Base-by-base conservation (phyloP, 192 early-diverging fungal species). In the Diversispora epigaea region DNA sequence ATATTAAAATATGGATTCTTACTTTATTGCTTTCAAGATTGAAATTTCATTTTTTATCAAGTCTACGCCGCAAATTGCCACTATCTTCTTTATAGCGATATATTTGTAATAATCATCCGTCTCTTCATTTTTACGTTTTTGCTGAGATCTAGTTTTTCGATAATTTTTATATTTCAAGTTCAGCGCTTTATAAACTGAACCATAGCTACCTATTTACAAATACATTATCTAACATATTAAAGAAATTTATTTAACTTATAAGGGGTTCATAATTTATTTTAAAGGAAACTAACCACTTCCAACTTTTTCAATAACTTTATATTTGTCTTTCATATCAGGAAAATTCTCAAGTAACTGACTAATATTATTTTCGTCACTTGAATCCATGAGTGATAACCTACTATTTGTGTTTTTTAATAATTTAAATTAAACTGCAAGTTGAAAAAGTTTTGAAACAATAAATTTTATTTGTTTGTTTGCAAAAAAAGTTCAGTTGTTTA, bases 1-100 rank as follows among this genome's bases (percentile, higher is more conserved):
- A 19, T 14, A 14, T 2, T 50, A 50, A 50, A 50, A 2, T 50
- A 50, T 12, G 8, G 14, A 2, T 6, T 5, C 49, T 50, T 12
- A 50, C 49, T 14, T 50, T 4, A 50, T 12, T 50, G 8, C 49
- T 12, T 14, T 8, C 14, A 50, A 50, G 14, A 50, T 6, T 6
- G 49, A 50, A 50, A 50, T 50, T 50, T 50, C 49, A 12, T 50
- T 91, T 61, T 86, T 86, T 19, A 98, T 98, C 21, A 95, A 80
- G 10, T 82, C 68, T 8, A 93, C 91, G 68, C 89, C 91, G 68
- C 91, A 93, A 14, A 92, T 95, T 21, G 86, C 87, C 75, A 94
- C 96, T 56, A 98, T 93, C 21, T 92, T 85, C 79, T 98, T 98
- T 49, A 98, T 77, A 0, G 96, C 96, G 0, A 96, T 88, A 43